Evolutionary conservation across 371 early-diverging fungal genomes (phyloP).

Genomic region (Syncephalis plumigaleata): DNA sequence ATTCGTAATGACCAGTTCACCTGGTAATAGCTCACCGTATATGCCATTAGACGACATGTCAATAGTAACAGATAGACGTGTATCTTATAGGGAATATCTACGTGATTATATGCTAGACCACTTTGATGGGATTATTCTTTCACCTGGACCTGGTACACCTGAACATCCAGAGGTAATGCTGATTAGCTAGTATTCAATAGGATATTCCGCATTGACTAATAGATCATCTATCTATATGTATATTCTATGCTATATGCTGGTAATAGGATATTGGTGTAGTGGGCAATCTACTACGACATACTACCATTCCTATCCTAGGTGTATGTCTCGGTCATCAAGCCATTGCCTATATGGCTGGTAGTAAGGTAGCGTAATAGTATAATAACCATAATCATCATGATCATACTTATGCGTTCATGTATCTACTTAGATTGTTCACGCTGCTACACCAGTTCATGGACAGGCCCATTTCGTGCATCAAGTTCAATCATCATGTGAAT

Average conservation of each 20-base stretch:
- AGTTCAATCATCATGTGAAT: slow-evolving; percentile 1
- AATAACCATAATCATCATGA: background rate
- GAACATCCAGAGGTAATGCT: slow-evolving; percentile 24
- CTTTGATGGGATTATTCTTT: slow-evolving; percentile 78
- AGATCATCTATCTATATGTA: background rate
- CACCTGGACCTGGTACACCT: slow-evolving; percentile 68
- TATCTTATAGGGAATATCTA: slow-evolving; percentile 2
- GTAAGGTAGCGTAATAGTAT: slow-evolving; percentile 24
- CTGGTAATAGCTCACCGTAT: slow-evolving; percentile 30
- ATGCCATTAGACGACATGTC: background rate
- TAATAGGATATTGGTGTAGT: slow-evolving; percentile 78
- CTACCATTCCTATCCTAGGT: slow-evolving; percentile 74
- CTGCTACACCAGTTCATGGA: slow-evolving; percentile 71
- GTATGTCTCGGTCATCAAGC: slow-evolving; percentile 98
- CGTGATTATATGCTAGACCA: slow-evolving; percentile 2
- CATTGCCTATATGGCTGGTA: slow-evolving; percentile 63
- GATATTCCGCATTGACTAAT: background rate
- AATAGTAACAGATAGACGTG: background rate
- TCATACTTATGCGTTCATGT: background rate
- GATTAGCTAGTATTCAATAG: background rate
- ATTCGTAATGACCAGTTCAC: slow-evolving; percentile 81
- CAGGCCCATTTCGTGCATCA: slow-evolving; percentile 46
- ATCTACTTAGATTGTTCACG: slow-evolving; percentile 29
- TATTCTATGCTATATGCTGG: too few relatives aligned
- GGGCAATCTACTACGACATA: slow-evolving; percentile 30